These are phyloP conservation scores for Fusarium lateritium DNA, from an alignment of 2,329 filamentous ascomycete genomes.

Conservation along the genomic window DNA sequence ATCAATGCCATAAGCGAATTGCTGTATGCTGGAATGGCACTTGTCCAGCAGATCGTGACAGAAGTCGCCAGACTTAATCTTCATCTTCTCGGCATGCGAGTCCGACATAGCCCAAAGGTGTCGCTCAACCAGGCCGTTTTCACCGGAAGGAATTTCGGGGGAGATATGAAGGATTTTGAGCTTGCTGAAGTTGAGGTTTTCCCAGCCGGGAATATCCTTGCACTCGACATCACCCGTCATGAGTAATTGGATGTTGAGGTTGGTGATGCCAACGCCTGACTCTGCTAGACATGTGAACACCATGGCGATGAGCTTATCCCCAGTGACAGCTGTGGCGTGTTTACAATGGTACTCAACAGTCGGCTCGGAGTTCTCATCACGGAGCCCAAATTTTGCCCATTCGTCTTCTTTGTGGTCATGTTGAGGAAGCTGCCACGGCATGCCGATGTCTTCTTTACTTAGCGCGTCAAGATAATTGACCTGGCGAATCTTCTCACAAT, in stretches of 20 bases:
- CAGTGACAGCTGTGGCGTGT: neutral
- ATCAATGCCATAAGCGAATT: neutral
- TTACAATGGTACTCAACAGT: neutral
- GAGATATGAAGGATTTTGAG: too few species aligned
- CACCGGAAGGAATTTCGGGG: neutral
- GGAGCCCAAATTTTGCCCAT: too few species aligned
- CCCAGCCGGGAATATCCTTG: neutral
- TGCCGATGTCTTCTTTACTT: too few species aligned
- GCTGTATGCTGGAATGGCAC: neutral
- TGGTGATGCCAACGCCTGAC: neutral
- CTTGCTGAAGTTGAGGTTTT: neutral
- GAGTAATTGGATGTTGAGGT: neutral
- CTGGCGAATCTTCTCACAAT: neutral
- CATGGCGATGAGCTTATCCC: neutral
- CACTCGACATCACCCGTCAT: neutral
- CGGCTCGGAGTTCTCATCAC: neutral
- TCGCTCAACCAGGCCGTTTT: neutral
- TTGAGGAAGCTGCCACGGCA: too few species aligned
- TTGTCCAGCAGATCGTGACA: neutral
- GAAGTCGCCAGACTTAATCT: neutral
- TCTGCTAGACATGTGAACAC: neutral
- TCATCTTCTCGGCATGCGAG: neutral
- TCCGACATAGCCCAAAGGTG: neutral
- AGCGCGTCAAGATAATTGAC: neutral
- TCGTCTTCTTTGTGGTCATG: too few species aligned